Base-by-base conservation (phyloP, 208 protist species). In the Trypanosoma conorhini region DNA sequence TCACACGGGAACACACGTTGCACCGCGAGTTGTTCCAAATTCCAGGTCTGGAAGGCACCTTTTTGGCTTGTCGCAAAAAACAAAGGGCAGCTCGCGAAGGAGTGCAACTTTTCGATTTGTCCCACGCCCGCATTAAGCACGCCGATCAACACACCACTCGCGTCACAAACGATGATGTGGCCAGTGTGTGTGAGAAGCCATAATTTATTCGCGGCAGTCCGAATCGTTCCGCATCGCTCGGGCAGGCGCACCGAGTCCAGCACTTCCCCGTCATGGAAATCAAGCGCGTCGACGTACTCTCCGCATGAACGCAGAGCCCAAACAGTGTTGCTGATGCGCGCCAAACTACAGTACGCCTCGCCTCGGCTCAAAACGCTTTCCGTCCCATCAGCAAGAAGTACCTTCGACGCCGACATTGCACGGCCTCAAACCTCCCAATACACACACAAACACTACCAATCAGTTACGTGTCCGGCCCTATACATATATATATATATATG, bases 381-480 rank as follows among this genome's bases (percentile, higher is more conserved):
- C 26, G 67, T 56, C 24, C 67, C 67, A 58, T 72, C 67, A 30
- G 67, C 67, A 24, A 72, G 50, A 66, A 59, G 58, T 19, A 72
- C 67, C 22, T 52, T 58, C 52, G 59, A 72, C 1, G 33, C 48
- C 12, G 59, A 7, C 58, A 71, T 64, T 0, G 55, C 42, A 58
- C 5, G 56, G 80, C 81, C 70, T 83, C 81, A 38, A 10, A 62
- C 42, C 55, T 71, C 26, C 24, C 54, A 55, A 5, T 8, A 62
- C 28, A 52, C n/a, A 48, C 33, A 61, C 30, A 60, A 30, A 22
- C 42, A 30, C 12, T n/a, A 54, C 1, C 28, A 50, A 35, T 46
- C 55, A 26, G 12, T 35, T 5, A 54, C 61, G 24, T 52, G 9
- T 50, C 31, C 24, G 1, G 8, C 19, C 17, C n/a, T 56, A 5